Percentiles rank a stretch among this genome's conserved stretches.
These are phyloP conservation scores for Beverwykella pulmonaria DNA, from an alignment of 495 filamentous ascomycete species.

Conservation along the genomic window DNA sequence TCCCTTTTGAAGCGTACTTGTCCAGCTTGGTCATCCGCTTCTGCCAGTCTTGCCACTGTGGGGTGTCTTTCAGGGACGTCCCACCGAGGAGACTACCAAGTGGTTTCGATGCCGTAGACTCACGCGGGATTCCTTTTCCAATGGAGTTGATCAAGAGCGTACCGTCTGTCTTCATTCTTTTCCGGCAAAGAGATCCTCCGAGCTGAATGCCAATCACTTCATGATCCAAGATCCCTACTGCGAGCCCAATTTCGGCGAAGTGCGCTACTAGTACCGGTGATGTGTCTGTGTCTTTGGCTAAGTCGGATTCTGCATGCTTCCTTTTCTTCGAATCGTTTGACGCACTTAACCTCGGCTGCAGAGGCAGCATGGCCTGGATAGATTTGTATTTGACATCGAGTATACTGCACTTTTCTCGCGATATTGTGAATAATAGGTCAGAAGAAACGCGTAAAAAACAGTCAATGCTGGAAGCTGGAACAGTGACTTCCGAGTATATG, in stretches of 20 bases:
- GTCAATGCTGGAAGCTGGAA: not conserved
- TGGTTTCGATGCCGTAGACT: not conserved
- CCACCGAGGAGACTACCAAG: no score
- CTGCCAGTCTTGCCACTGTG: conserved; percentile 31
- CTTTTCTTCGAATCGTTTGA: conserved; percentile 35
- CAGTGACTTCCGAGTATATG: conserved; percentile 27
- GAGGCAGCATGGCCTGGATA: conserved; percentile 33
- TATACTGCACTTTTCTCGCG: conserved; percentile 31
- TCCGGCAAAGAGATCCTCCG: conserved; percentile 16
- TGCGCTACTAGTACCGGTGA: conserved; percentile 23
- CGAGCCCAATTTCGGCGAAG: conserved; percentile 40
- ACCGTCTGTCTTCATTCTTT: conserved; percentile 21
- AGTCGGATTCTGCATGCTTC: conserved; percentile 19
- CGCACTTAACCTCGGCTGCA: not conserved
- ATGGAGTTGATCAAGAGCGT: conserved; percentile 42
- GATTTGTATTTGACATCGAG: conserved; percentile 47
- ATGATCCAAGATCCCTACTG: conserved; percentile 35
- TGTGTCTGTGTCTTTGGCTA: not conserved
- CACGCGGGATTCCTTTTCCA: conserved; percentile 35
- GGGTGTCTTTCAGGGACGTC: conserved; percentile 26
- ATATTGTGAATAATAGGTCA: conserved; percentile 37
- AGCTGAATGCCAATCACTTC: conserved; percentile 44
- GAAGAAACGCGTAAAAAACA: conserved; percentile 53
- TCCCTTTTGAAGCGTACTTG: conserved; percentile 47
- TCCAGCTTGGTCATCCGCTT: conserved; percentile 46